Percentiles rank a stretch among this genome's conserved stretches.
These are phyloP conservation scores for Geoglossum glabrum DNA, from an alignment of 495 filamentous ascomycete genomes.

Conservation along the genomic window DNA sequence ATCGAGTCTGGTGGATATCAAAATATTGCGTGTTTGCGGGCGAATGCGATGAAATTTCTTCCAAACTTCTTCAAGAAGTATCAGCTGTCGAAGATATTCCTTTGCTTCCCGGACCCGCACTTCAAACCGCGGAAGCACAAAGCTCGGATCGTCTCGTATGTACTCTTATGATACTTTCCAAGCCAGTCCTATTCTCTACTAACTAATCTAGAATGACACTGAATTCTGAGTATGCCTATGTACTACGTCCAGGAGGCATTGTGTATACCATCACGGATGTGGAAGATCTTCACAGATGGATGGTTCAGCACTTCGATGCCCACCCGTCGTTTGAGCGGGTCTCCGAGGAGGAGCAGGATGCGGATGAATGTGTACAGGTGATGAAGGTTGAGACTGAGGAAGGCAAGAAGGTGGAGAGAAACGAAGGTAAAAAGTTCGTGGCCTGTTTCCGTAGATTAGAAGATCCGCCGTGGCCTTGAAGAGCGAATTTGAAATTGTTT, in stretches of 20 bases:
- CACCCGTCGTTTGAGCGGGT: constrained; percentile 49
- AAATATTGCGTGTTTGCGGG: constrained; percentile 69
- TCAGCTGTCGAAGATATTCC: constrained; percentile 75
- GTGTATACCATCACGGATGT: constrained; percentile 96
- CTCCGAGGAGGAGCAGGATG: constrained; percentile 10
- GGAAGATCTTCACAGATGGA: constrained; percentile 82
- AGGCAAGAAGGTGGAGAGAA: constrained; percentile 87
- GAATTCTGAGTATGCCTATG: constrained; percentile 84
- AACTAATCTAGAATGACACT: constrained; percentile 31
- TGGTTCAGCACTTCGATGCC: constrained; percentile 61
- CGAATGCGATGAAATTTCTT: constrained; percentile 96
- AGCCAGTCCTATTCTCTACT: background rate
- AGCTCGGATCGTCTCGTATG: constrained; percentile 60
- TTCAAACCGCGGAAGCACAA: constrained; percentile 97
- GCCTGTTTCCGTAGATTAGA: constrained; percentile 63
- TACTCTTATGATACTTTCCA: background rate
- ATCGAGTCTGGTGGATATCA: constrained; percentile 41
- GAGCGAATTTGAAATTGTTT: background rate
- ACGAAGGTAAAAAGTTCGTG: constrained; percentile 73
- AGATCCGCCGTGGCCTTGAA: constrained; percentile 49
- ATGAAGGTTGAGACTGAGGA: constrained; percentile 88
- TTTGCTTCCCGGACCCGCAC: constrained; percentile 96
- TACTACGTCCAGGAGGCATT: constrained; percentile 59
- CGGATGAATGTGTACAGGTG: constrained; percentile 54
- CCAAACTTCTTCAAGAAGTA: constrained; percentile 72